A percentile compares a stretch with the other conserved stretches of the same genome.
Evolutionary conservation across 2,329 filamentous ascomycete genomes (phyloP).

Genomic region (Curvularia sp.): DNA sequence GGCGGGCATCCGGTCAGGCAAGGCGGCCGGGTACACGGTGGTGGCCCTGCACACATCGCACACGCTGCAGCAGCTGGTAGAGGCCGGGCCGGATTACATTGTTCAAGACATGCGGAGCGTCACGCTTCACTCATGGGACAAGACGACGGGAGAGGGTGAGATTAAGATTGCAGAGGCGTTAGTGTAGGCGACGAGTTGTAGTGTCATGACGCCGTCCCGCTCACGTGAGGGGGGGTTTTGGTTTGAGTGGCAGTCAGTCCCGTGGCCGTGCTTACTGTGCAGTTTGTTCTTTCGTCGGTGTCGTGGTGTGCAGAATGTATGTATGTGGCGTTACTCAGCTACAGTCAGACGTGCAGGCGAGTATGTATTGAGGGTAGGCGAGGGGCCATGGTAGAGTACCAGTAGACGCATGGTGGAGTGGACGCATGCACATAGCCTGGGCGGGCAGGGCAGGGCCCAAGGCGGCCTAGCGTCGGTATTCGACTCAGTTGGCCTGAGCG

Average conservation of each 20-base stretch:
- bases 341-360: constrained; percentile 20
- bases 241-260: constrained; percentile 2
- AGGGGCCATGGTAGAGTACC: too few relatives aligned
- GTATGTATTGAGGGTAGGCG: too few relatives aligned
- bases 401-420: too few relatives aligned
- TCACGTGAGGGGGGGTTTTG: constrained; percentile 1
- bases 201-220: constrained; percentile 5
- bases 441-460: too few relatives aligned
- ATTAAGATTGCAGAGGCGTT: constrained; percentile 72
- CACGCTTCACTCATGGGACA: constrained; percentile 63
- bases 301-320: background rate
- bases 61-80: constrained; percentile 71
- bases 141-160: constrained; percentile 65
- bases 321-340: constrained; percentile 20
- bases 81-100: constrained; percentile 86
- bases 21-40: constrained; percentile 84
- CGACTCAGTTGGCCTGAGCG: too few relatives aligned
- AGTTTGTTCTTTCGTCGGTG: background rate
- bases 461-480: too few relatives aligned
- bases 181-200: constrained; percentile 30
- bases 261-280: constrained; percentile 11
- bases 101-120: constrained; percentile 80
- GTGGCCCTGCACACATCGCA: constrained; percentile 87
- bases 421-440: too few relatives aligned
- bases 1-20: constrained; percentile 81